These are phyloP conservation scores for Cytospora piceicola DNA, from an alignment of 2,329 filamentous ascomycete genomes.

Conservation along the genomic window DNA sequence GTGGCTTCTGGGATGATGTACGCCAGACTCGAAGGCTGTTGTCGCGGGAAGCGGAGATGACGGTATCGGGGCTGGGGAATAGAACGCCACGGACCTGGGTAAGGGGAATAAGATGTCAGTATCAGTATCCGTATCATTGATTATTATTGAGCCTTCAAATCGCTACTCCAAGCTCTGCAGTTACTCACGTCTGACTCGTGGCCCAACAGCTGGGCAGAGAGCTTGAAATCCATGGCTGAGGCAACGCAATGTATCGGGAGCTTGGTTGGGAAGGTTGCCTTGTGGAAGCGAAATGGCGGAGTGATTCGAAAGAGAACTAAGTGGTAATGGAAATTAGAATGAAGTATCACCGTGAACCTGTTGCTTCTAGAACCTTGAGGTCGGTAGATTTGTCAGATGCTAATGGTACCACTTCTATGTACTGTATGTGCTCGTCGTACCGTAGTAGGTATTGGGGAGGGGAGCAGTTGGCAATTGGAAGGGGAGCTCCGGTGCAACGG, in stretches of 20 bases:
- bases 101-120: conserved; percentile 13
- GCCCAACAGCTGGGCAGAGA: conserved; percentile 85
- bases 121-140: conserved; percentile 21
- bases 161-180: background rate
- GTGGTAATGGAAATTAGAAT: background rate
- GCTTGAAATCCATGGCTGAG: conserved; percentile 70
- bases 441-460: conserved; percentile 3
- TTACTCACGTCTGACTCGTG: conserved; percentile 88
- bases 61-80: conserved; percentile 72
- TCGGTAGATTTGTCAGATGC: background rate
- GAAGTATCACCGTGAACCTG: background rate
- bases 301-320: background rate
- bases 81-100: conserved; percentile 80
- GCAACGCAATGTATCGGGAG: conserved; percentile 4
- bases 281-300: background rate
- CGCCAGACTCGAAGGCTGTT: conserved; percentile 88
- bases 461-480: background rate
- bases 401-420: background rate
- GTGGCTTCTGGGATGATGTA: conserved; percentile 60
- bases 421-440: background rate
- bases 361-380: background rate
- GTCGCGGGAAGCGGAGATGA: conserved; percentile 90
- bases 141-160: background rate
- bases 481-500: conserved; percentile 11
- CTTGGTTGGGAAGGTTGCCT: conserved; percentile 10